A percentile compares a stretch with the other conserved stretches of the same genome.
phyloP scores from a whole-genome alignment of 2,329 filamentous ascomycete species.

The Botrytis porri region DNA sequence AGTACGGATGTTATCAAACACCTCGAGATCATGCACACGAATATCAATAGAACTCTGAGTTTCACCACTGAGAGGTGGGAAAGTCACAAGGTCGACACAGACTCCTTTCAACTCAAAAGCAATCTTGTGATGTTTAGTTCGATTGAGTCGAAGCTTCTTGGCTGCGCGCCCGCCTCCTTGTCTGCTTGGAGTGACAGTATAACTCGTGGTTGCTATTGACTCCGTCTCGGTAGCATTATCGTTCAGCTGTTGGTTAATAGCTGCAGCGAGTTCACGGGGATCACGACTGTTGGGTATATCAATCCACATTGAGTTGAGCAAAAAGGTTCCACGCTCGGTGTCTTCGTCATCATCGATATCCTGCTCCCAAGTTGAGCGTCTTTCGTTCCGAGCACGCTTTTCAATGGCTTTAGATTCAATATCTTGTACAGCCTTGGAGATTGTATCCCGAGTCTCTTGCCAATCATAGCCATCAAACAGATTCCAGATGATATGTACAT shows the following conservation, averaged over 20 bases:
- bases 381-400: slow-evolving; percentile 59
- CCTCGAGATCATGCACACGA: slow-evolving; percentile 76
- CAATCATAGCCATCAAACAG: slow-evolving; percentile 98
- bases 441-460: slow-evolving; percentile 80
- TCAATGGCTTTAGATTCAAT: slow-evolving; percentile 82
- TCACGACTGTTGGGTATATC: slow-evolving; percentile 85
- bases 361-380: slow-evolving; percentile 53
- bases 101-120: slow-evolving; percentile 89
- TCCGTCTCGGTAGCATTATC: slow-evolving; percentile 86
- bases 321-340: slow-evolving; percentile 85
- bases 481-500: slow-evolving; percentile 96
- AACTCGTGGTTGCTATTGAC: slow-evolving; percentile 75
- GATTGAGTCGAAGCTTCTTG: slow-evolving; percentile 69
- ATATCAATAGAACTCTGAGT: slow-evolving; percentile 86
- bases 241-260: slow-evolving; percentile 85
- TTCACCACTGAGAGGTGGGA: slow-evolving; percentile 72
- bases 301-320: slow-evolving; percentile 99
- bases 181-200: slow-evolving; percentile 56
- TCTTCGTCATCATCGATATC: slow-evolving; percentile 79
- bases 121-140: slow-evolving; percentile 91
- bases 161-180: slow-evolving; percentile 40
- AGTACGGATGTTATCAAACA: slow-evolving; percentile 90
- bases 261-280: slow-evolving; percentile 73
- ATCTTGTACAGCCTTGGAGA: slow-evolving; percentile 82
- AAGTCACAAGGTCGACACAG: slow-evolving; percentile 76